phyloP scores from a whole-genome alignment of 371 early-diverging fungal genomes.

The Rhizomucor miehei region DNA sequence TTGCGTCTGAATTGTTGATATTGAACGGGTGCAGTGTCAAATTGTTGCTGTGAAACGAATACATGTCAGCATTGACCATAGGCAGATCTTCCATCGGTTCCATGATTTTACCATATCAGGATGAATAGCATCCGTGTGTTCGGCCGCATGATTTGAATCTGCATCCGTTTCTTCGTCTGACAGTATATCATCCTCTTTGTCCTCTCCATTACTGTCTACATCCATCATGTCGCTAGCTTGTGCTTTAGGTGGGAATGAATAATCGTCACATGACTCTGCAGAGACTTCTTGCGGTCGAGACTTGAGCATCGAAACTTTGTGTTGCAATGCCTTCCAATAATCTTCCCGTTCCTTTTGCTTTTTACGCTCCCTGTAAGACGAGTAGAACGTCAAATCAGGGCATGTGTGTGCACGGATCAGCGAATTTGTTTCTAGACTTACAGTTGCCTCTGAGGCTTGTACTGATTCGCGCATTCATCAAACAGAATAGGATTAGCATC shows the following conservation, averaged over 20 bases:
- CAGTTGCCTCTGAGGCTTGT: conserved; percentile 80
- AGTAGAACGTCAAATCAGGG: background rate
- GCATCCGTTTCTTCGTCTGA: conserved; percentile 26
- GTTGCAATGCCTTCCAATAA: conserved; percentile 76
- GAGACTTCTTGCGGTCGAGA: background rate
- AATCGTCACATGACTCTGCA: background rate
- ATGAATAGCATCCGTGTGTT: conserved; percentile 38
- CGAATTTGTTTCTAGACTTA: conserved; percentile 50
- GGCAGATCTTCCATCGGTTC: background rate
- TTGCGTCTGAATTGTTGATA: conserved; percentile 84
- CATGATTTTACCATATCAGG: conserved; percentile 40
- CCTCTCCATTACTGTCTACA: conserved; percentile 26
- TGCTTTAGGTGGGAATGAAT: conserved; percentile 10
- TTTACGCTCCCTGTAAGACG: conserved; percentile 70
- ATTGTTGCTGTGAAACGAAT: conserved; percentile 53
- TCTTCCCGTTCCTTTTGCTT: conserved; percentile 85
- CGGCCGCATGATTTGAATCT: conserved; percentile 15
- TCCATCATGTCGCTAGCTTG: conserved; percentile 9
- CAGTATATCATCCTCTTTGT: conserved; percentile 28
- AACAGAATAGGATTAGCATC: conserved; percentile 91
- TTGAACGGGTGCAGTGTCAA: conserved; percentile 57
- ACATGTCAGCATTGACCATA: background rate
- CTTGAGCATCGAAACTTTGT: conserved; percentile 17
- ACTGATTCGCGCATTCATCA: conserved; percentile 87
- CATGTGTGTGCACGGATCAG: background rate